Conservation (phyloP, 345 rosid species). For the Dipteronia sinensis region DNA sequence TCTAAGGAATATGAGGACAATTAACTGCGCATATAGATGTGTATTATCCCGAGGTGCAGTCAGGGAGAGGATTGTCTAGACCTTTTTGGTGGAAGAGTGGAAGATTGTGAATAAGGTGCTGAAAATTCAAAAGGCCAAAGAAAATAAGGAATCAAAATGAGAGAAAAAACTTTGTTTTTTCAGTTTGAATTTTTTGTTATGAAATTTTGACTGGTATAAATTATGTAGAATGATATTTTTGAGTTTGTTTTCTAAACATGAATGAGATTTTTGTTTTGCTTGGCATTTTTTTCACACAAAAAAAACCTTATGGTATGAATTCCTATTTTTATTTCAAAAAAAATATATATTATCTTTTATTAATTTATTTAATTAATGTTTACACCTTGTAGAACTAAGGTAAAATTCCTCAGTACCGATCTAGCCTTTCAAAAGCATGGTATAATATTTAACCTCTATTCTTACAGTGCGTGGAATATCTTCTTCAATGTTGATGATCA, state of each 20-base stretch:
- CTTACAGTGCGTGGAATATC: too few species aligned
- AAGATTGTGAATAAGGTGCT: conserved; percentile 48
- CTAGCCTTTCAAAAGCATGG: too few species aligned
- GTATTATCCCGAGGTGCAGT: conserved; percentile 68
- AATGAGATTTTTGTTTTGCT: conserved; percentile 7
- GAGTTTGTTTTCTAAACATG: not conserved
- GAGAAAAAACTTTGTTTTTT: not conserved
- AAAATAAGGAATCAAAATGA: conserved; percentile 32
- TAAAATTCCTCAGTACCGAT: too few species aligned
- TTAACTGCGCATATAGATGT: conserved; percentile 68
- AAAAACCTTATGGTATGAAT: too few species aligned
- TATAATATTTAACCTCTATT: too few species aligned
- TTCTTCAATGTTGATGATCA: too few species aligned
- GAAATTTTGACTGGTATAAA: conserved; percentile 7
- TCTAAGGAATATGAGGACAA: conserved; percentile 60
- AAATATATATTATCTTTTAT: too few species aligned
- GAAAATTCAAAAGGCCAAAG: conserved; percentile 48
- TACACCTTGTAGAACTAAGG: too few species aligned
- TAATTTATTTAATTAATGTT: too few species aligned
- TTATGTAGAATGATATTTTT: conserved; percentile 10
- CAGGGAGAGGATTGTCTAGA: conserved; percentile 60
- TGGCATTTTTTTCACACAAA: not conserved
- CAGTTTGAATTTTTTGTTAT: not conserved
- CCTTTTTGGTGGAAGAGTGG: conserved; percentile 49
- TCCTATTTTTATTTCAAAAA: too few species aligned